These are phyloP conservation scores for Aechmea fasciata DNA, from an alignment of 176 grass and related monocot genomes.

Conservation along the genomic window DNA sequence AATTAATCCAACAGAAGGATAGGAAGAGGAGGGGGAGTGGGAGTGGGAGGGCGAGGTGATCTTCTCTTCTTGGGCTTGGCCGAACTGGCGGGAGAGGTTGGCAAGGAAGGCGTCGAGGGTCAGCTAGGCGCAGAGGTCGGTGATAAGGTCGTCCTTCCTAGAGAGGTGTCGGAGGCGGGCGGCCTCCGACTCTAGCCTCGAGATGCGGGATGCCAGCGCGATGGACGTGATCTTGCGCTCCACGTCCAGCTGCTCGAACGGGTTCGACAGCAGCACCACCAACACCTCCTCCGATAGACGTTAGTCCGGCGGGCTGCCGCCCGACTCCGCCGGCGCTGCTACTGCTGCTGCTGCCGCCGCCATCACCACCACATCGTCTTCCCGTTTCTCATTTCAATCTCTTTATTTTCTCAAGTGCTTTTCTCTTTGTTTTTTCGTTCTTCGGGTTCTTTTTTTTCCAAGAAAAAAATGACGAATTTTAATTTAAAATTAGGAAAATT, in stretches of 20 bases:
- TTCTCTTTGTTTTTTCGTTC: neutral
- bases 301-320: constrained; percentile 23
- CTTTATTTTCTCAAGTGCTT: neutral
- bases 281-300: constrained; percentile 57
- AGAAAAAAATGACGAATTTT: neutral
- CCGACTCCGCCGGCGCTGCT: constrained; percentile 6
- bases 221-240: constrained; percentile 92
- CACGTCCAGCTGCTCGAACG: constrained; percentile 88
- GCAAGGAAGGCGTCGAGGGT: constrained; percentile 49
- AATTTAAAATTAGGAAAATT: neutral
- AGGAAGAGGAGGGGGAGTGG: no score
- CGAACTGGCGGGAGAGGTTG: constrained; percentile 40
- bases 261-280: constrained; percentile 54
- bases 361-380: neutral
- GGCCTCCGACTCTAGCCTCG: constrained; percentile 55
- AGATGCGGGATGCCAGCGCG: constrained; percentile 57
- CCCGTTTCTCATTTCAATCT: neutral
- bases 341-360: neutral
- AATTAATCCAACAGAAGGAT: no score
- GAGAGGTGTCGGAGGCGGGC: constrained; percentile 34
- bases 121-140: constrained; percentile 59
- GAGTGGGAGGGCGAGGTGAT: constrained; percentile 11
- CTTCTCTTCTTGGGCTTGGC: constrained; percentile 53
- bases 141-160: constrained; percentile 51
- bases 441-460: neutral